A percentile compares a stretch with the other conserved stretches of the same genome.
These are phyloP conservation scores for Closterium sp. DNA, from an alignment of 139 green algal species.

Conservation along the genomic window DNA sequence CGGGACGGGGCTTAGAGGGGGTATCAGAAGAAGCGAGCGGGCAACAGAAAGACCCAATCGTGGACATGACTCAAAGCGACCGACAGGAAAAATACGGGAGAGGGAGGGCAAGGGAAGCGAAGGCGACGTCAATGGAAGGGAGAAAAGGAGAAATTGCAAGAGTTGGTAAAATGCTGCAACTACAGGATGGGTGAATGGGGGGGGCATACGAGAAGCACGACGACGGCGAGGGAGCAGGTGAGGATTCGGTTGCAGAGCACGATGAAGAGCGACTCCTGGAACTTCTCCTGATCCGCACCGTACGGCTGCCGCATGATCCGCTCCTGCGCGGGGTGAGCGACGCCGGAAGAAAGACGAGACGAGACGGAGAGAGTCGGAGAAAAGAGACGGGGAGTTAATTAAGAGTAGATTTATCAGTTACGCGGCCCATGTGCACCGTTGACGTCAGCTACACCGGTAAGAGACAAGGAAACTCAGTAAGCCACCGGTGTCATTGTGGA, in stretches of 20 bases:
- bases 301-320: conserved; percentile 79
- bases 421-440: not conserved
- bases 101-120: not conserved
- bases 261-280: conserved; percentile 88
- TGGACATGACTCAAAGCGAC: not conserved
- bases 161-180: too few relatives aligned
- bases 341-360: not conserved
- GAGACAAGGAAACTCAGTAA: not conserved
- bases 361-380: not conserved
- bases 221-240: conserved; percentile 62
- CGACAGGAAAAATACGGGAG: not conserved
- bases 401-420: not conserved
- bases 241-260: conserved; percentile 91
- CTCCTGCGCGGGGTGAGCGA: conserved; percentile 66
- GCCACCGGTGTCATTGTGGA: not conserved
- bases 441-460: not conserved
- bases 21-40: not conserved
- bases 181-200: too few relatives aligned
- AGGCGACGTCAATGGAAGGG: not conserved
- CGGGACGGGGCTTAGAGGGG: too few relatives aligned
- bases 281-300: conserved; percentile 65
- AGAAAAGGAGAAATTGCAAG: not conserved
- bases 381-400: not conserved
- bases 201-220: conserved; percentile 6
- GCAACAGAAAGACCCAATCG: not conserved